These are phyloP conservation scores for Acanthamoeba healyi DNA, from an alignment of 208 protist genomes.

Conservation along the genomic window DNA sequence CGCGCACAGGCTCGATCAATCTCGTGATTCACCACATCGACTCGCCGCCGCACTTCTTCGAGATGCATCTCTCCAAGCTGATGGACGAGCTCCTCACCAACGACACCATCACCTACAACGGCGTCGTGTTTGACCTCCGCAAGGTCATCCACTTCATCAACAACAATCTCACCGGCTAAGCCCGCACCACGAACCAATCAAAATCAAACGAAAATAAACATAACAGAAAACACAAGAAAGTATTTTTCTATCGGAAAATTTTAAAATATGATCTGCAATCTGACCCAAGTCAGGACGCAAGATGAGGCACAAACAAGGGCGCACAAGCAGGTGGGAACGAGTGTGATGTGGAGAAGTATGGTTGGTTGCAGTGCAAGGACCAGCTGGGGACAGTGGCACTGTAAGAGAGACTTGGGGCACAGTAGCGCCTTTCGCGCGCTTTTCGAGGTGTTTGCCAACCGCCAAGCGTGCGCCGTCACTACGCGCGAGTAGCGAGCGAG, in stretches of 20 bases:
- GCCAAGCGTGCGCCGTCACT: background rate
- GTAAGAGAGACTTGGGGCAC: background rate
- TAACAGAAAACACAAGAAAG: too few species aligned
- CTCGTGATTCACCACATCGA: constrained; percentile 64
- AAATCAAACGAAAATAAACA: too few species aligned
- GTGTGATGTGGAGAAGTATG: too few species aligned
- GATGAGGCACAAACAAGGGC: too few species aligned
- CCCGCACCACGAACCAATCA: too few species aligned
- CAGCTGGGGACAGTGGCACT: too few species aligned
- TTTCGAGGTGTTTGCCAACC: background rate
- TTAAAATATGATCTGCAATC: background rate
- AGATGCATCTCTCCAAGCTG: constrained; percentile 71
- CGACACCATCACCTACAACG: constrained; percentile 65
- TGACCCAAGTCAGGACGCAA: too few species aligned
- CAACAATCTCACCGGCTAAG: constrained; percentile 53
- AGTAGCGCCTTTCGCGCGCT: background rate
- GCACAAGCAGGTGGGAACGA: too few species aligned
- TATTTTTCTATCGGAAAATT: background rate
- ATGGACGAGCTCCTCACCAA: constrained; percentile 70
- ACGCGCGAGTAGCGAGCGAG: background rate
- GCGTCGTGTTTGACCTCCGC: constrained; percentile 65
- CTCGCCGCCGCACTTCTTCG: constrained; percentile 53
- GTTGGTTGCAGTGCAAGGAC: too few species aligned
- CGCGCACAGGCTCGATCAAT: constrained; percentile 48
- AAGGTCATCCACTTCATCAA: constrained; percentile 75